Base-by-base conservation (phyloP, 352 stramenopile species). In the Plasmopara muralis region DNA sequence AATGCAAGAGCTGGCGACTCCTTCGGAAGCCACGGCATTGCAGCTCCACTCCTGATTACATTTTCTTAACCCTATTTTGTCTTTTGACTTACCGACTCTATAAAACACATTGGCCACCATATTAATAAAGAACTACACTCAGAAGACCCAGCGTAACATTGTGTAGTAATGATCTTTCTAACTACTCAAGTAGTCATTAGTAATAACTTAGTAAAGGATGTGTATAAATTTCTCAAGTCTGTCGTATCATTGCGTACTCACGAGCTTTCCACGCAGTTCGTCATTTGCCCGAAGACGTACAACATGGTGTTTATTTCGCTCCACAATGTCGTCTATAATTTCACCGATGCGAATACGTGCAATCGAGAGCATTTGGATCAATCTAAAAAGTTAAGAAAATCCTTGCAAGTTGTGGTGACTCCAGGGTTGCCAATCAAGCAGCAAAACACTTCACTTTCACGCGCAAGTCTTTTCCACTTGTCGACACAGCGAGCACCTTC, bases 231-330 rank as follows among this genome's bases (percentile, higher is more conserved):
- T 25, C 20, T 25, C 20, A 25, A 25, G 33, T 1, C 33, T 14
- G 33, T 38, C 9, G 13, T 38, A 38, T 38, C 33, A 38, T 38
- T 38, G 33, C 13, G 33, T 25, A 3, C 20, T 25, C 20, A 38
- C 33, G 13, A 1, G 33, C 9, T 38, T 9, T 38, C 9, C 13
- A 38, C 13, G 1, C 9, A 14, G 13, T 38, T 5, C 33, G 3
- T 25, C 33, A 38, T 38, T 41, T 41, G 37, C 13, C 13, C 37
- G 13, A 41, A 18, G 12, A 8, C 37, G 5, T 41, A 41, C 9
- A 41, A 16, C 43, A 89, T 92, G 81, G 78, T 89, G 25, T 92
- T 89, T 61, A 73, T 92, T 42, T 92, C 78, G 50, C 64, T 89
- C 9, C 72, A 87, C 68, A 64, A 74, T 12, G 79, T 87, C 50